Evolutionary conservation across 345 rosid genomes (phyloP), one percentile per base, ranked within the genome.

Genomic region (Lumnitzera littorea): DNA sequence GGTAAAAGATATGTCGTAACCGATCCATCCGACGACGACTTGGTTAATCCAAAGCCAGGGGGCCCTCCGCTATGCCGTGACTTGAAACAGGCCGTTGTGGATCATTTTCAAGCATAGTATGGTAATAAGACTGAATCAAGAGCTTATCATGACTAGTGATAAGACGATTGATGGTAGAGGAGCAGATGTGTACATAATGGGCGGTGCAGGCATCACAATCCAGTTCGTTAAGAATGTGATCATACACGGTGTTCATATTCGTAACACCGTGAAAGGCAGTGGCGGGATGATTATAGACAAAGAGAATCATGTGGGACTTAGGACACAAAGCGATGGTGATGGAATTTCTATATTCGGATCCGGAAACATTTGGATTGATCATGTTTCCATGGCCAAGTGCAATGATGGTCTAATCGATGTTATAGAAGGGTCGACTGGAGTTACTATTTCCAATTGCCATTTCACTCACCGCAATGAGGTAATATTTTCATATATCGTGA

Each of bases 151-250:
- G 59, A 66, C 67, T 0, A 65, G 82, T 67, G 15, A 86, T 78
- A 86, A 86, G 63, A 91, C 96, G 13, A 84, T 91, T 48, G 98
- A 89, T 43, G 96, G 67, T 0, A 78, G 96, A 3, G 96, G 96
- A 24, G 80, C 78, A 48, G 62, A 76, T n/a, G 87, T 86, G 16
- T 86, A 75, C 23, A 60, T 86, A 1, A 81, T 81, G 0, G 63
- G 72, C 13, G 98, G 96, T 12, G 86, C 92, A 48, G 87, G 91
- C 13, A 64, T 89, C 51, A 83, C 92, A 0, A 25, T 86, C 50
- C 95, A 83, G 46, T 80, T 74, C 51, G 75, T 74, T 16, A 70
- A 56, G n/a, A 85, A 89, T 13, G 56, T 91, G 13, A 83, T 91
- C 73, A 82, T 91, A 66, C 95, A 86, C 55, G 74, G 78, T 29